Evolutionary conservation across 495 filamentous ascomycete genomes (phyloP).

Genomic region (Aspergillus cavernicola): DNA sequence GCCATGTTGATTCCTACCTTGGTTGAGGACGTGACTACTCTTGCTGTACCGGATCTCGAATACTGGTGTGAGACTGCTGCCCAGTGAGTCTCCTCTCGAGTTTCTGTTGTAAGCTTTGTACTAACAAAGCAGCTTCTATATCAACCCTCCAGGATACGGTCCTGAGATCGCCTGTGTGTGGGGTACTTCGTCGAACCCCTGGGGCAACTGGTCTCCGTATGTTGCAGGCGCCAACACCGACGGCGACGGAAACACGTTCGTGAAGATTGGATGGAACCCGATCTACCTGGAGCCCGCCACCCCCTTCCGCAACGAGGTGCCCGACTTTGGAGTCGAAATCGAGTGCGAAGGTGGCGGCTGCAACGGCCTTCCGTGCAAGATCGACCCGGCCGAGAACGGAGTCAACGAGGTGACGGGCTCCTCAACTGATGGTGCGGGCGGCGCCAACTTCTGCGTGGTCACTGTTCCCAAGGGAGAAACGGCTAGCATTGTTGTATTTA

Average conservation of each 20-base stretch:
- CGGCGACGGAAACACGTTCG: conserved; percentile 59
- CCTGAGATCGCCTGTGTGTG: conserved; percentile 64
- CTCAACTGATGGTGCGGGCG: conserved; percentile 58
- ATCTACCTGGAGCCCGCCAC: conserved; percentile 59
- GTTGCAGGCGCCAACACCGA: conserved; percentile 75
- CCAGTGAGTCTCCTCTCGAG: conserved; percentile 51
- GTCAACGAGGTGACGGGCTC: conserved; percentile 59
- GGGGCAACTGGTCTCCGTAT: conserved; percentile 79
- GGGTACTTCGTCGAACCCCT: conserved; percentile 59
- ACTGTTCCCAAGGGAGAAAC: conserved; percentile 65
- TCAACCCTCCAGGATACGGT: conserved; percentile 69
- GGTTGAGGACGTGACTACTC: conserved; percentile 47
- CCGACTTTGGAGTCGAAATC: conserved; percentile 67
- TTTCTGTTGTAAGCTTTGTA: neutral
- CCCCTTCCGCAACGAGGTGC: conserved; percentile 55
- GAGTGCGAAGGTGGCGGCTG: conserved; percentile 64
- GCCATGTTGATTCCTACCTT: conserved; percentile 81
- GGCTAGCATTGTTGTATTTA: conserved; percentile 68
- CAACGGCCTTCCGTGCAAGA: conserved; percentile 71
- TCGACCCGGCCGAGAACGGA: conserved; percentile 59
- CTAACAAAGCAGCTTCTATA: conserved; percentile 57
- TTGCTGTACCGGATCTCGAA: conserved; percentile 66
- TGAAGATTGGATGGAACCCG: conserved; percentile 80
- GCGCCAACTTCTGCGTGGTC: conserved; percentile 73
- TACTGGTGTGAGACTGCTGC: conserved; percentile 75